Conservation (phyloP, 2,329 filamentous ascomycete species). For the Aaosphaeria arxii region DNA sequence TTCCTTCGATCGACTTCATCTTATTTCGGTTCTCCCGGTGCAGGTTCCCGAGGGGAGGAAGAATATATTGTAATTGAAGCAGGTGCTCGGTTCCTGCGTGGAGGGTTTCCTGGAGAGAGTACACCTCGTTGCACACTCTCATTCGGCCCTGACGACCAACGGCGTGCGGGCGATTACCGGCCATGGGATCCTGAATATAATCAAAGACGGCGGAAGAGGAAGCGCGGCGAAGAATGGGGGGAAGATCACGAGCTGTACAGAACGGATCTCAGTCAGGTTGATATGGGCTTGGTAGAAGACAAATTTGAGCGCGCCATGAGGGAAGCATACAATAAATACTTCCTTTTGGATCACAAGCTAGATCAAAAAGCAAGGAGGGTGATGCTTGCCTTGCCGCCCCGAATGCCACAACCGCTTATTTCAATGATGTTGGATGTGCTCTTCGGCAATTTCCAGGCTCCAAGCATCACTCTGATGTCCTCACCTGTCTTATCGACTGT, state of each 20-base stretch:
- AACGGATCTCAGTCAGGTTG: slow-evolving; percentile 67
- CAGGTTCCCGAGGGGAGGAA: slow-evolving; percentile 60
- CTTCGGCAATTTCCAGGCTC: slow-evolving; percentile 77
- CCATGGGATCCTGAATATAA: slow-evolving; percentile 60
- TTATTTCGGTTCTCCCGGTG: slow-evolving; percentile 57
- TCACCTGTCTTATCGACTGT: slow-evolving; percentile 70
- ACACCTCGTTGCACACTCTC: slow-evolving; percentile 67
- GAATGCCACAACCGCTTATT: slow-evolving; percentile 73
- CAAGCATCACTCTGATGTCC: slow-evolving; percentile 77
- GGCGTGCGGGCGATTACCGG: slow-evolving; percentile 78
- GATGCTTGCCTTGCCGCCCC: slow-evolving; percentile 72
- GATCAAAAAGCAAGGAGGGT: slow-evolving; percentile 75
- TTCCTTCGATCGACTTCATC: slow-evolving; percentile 60
- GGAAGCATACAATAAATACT: slow-evolving; percentile 77
- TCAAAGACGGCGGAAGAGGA: slow-evolving; percentile 48
- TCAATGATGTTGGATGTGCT: slow-evolving; percentile 73
- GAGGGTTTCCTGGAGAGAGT: slow-evolving; percentile 83
- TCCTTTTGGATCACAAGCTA: slow-evolving; percentile 65
- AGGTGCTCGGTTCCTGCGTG: slow-evolving; percentile 72
- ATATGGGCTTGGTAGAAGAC: slow-evolving; percentile 79
- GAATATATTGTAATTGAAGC: slow-evolving; percentile 86
- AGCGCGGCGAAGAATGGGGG: slow-evolving; percentile 57
- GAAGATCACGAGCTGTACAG: slow-evolving; percentile 72
- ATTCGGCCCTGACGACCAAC: slow-evolving; percentile 73
- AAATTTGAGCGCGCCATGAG: slow-evolving; percentile 80